Conservation (phyloP, 257 asterid species). For the Forsythia viridissima region DNA sequence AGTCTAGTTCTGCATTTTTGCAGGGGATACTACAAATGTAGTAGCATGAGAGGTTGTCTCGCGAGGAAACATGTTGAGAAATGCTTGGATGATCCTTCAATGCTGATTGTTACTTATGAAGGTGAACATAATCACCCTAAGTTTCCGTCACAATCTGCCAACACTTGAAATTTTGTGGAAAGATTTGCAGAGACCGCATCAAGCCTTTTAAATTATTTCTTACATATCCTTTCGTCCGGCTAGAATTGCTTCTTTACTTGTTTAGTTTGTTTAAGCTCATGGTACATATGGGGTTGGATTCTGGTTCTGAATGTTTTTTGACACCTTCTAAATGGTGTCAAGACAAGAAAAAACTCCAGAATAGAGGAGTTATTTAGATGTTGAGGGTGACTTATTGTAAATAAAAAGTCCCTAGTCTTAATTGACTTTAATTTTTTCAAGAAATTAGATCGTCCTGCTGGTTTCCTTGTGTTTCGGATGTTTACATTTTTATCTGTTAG, state of each 20-base stretch:
- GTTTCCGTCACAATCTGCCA: slow-evolving; percentile 40
- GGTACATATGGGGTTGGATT: slow-evolving; percentile 12
- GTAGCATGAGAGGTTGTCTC: slow-evolving; percentile 65
- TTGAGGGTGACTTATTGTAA: background rate
- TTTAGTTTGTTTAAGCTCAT: slow-evolving; percentile 2
- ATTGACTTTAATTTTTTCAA: slow-evolving; percentile 13
- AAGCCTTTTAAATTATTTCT: background rate
- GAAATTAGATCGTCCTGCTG: slow-evolving; percentile 13
- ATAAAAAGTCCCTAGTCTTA: background rate
- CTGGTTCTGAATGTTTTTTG: slow-evolving; percentile 16
- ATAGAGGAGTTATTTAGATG: background rate
- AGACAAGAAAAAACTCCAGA: background rate
- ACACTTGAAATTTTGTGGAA: slow-evolving; percentile 20
- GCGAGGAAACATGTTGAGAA: slow-evolving; percentile 57
- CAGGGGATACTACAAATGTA: slow-evolving; percentile 64
- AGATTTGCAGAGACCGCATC: background rate
- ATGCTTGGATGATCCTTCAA: slow-evolving; percentile 57
- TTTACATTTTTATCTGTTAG: background rate
- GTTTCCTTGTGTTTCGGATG: background rate
- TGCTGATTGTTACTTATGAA: slow-evolving; percentile 53
- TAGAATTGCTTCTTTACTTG: slow-evolving; percentile 24
- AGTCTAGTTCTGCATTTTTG: slow-evolving; percentile 12
- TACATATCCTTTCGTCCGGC: background rate
- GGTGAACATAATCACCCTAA: slow-evolving; percentile 53
- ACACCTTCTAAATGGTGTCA: slow-evolving; percentile 5